phyloP scores from a whole-genome alignment of 345 rosid genomes.

The Lumnitzera littorea region DNA sequence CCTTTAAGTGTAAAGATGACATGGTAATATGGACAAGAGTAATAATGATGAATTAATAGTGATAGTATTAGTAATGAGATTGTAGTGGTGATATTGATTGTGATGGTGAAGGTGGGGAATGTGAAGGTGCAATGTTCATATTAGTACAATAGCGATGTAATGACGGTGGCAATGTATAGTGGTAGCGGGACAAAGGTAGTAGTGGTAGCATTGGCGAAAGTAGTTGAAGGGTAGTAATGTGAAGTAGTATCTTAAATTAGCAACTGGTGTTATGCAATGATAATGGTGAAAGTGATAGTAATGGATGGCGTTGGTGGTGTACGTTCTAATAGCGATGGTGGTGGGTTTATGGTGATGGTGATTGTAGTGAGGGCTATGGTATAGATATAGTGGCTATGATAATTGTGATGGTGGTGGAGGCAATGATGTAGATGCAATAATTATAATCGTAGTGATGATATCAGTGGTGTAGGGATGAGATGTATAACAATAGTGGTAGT shows the following conservation, averaged over 20 bases:
- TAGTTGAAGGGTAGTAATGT: too few relatives aligned
- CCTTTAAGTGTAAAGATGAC: too few relatives aligned
- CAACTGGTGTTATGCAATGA: too few relatives aligned
- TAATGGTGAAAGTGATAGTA: constrained; percentile 48
- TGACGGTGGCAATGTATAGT: constrained; percentile 35
- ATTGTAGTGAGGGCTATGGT: constrained; percentile 17
- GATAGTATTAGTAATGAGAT: too few relatives aligned
- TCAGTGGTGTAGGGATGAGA: too few relatives aligned
- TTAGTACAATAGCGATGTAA: constrained; percentile 23
- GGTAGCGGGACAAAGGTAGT: too few relatives aligned
- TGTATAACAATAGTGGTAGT: too few relatives aligned
- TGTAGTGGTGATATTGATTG: constrained; percentile 54
- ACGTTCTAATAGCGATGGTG: constrained; percentile 29
- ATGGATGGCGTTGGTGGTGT: constrained; percentile 21
- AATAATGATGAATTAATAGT: constrained; percentile 53
- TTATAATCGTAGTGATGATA: neutral
- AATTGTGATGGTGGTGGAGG: constrained; percentile 30
- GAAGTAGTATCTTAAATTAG: too few relatives aligned
- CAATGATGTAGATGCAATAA: neutral
- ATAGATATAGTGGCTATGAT: neutral
- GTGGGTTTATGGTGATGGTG: constrained; percentile 30
- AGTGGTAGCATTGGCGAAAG: too few relatives aligned
- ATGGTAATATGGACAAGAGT: constrained; percentile 40
- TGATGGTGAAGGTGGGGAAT: constrained; percentile 55
- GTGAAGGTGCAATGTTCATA: constrained; percentile 25